Evolutionary conservation across 148 eudicot species (phyloP).

Genomic region (Camellia sinensis): DNA sequence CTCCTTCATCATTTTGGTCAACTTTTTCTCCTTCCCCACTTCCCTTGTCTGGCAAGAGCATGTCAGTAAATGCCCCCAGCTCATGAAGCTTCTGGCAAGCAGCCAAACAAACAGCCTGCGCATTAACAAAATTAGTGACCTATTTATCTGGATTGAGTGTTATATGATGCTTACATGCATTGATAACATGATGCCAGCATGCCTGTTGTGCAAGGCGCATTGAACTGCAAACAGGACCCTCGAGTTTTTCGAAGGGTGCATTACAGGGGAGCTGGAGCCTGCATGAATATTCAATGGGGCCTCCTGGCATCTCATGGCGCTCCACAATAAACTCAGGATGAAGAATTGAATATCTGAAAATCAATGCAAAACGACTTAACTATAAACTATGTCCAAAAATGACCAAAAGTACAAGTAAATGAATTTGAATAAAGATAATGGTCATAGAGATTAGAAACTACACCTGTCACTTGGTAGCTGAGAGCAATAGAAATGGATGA

Average conservation of each 20-base stretch:
- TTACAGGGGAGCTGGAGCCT: constrained; percentile 98
- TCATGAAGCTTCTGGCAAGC: constrained; percentile 99
- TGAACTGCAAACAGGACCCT: constrained; percentile 86
- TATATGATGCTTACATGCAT: neutral
- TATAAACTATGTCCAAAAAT: neutral
- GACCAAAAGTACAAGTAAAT: constrained; percentile 2
- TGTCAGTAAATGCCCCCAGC: constrained; percentile 98
- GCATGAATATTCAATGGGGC: constrained; percentile 81
- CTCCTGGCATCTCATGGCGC: constrained; percentile 81
- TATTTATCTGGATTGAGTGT: neutral
- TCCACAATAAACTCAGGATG: constrained; percentile 95
- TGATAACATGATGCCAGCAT: constrained; percentile 14
- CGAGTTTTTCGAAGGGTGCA: constrained; percentile 93
- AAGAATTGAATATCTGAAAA: constrained; percentile 83
- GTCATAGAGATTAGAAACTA: constrained; percentile 8
- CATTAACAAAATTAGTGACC: constrained; percentile 5
- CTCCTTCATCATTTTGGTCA: constrained; percentile 81
- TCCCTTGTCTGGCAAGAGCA: constrained; percentile 99
- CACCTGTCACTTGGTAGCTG: constrained; percentile 97
- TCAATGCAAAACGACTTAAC: neutral
- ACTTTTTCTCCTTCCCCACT: constrained; percentile 61
- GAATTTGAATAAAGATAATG: neutral
- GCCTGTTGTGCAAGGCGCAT: constrained; percentile 97
- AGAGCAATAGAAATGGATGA: constrained; percentile 88
- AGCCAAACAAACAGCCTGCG: constrained; percentile 95